Conservation (phyloP, 495 filamentous ascomycete genomes). For the Talaromyces liani region DNA sequence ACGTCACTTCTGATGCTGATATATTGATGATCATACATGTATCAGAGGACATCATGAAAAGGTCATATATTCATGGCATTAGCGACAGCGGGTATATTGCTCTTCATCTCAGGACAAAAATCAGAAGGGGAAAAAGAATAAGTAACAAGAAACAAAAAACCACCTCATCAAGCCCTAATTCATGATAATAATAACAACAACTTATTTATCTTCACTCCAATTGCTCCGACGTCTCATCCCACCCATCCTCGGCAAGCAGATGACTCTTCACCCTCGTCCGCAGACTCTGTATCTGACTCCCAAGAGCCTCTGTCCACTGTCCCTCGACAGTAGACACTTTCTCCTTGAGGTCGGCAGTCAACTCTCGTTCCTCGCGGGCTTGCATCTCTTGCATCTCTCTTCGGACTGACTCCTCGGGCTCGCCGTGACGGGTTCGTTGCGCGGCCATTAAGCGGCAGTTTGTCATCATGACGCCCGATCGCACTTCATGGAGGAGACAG, state of each 20-base stretch:
- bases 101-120: not conserved
- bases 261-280: conserved; percentile 54
- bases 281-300: conserved; percentile 47
- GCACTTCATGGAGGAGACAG: conserved; percentile 90
- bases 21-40: no score
- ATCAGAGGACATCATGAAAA: no score
- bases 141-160: conserved; percentile 12
- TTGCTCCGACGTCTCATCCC: conserved; percentile 54
- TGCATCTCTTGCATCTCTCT: conserved; percentile 53
- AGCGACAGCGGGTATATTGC: conserved; percentile 9
- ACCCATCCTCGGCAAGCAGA: conserved; percentile 60
- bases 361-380: conserved; percentile 52
- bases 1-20: no score
- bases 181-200: not conserved
- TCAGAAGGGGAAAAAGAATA: conserved; percentile 11
- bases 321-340: conserved; percentile 84
- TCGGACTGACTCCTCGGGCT: conserved; percentile 38
- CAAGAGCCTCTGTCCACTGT: conserved; percentile 70
- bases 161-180: conserved; percentile 14
- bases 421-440: conserved; percentile 51
- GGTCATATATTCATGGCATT: not conserved
- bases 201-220: conserved; percentile 22
- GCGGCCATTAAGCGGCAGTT: conserved; percentile 45
- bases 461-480: conserved; percentile 64
- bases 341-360: conserved; percentile 87